These are phyloP conservation scores for Hordeum pubiflorum DNA, from an alignment of 202 grass and related monocot genomes.

Conservation along the genomic window DNA sequence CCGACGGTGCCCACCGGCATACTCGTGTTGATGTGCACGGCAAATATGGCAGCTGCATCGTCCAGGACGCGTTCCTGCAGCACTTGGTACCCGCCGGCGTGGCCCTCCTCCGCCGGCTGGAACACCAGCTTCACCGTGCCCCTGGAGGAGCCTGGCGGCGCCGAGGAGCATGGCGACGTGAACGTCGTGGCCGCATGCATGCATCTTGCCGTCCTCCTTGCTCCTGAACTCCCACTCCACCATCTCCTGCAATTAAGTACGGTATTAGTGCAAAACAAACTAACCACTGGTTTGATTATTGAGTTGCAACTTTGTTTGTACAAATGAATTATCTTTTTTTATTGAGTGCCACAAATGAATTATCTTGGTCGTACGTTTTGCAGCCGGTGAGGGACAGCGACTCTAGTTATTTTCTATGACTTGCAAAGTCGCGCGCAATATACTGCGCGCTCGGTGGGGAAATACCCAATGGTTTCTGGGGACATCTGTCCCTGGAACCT, in stretches of 20 bases:
- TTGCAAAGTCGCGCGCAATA: too few species aligned
- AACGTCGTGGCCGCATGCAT: neutral
- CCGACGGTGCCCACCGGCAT: neutral
- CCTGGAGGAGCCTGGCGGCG: neutral
- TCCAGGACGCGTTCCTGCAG: slow-evolving; percentile 26
- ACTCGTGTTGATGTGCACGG: slow-evolving; percentile 20
- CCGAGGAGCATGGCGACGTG: neutral
- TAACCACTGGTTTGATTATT: too few species aligned
- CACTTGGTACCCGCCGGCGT: slow-evolving; percentile 40
- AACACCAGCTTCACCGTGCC: slow-evolving; percentile 52
- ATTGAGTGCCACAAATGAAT: too few species aligned
- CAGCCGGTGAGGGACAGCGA: too few species aligned
- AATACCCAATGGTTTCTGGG: too few species aligned
- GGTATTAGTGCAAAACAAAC: too few species aligned
- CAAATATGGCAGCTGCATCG: slow-evolving; percentile 24
- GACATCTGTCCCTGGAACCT: too few species aligned
- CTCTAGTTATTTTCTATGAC: too few species aligned
- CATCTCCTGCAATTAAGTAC: neutral
- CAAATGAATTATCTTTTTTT: too few species aligned
- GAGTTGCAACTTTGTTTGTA: too few species aligned
- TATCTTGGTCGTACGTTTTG: too few species aligned
- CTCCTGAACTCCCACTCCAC: neutral
- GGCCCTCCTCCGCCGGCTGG: slow-evolving; percentile 45
- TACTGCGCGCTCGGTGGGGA: too few species aligned
- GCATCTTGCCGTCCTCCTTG: neutral